Evolutionary conservation across 495 filamentous ascomycete genomes (phyloP), one percentile per base, ranked within the genome.

Genomic region (Lophiotrema nucula): DNA sequence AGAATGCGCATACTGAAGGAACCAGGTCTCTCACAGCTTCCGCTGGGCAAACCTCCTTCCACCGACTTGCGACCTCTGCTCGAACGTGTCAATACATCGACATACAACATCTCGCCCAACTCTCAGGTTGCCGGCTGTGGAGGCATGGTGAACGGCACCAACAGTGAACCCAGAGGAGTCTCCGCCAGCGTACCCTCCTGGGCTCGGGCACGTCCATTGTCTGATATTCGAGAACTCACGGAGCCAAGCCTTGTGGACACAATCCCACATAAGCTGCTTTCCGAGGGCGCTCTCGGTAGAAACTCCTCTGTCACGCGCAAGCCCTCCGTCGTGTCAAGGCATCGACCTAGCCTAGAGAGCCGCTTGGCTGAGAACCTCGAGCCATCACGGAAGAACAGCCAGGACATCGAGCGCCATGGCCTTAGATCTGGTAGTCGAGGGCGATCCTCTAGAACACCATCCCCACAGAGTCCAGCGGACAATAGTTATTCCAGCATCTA

Each of bases 191-290:
- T 52, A 21, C 19, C 60, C 16, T 60, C 63, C 18, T 66, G 66
- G 58, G 72, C 76, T 1, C 72, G 67, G 41, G 37, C 64, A 28
- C 67, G 73, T 21, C 73, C 72, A 11, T 56, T 75, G 31, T 75
- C 73, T 13, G 73, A 75, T 47, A 75, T 75, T 47, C 73, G 72
- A 22, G 73, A 75, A 44, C 60, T 74, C 53, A 75, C 72, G 26
- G 73, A 75, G 47, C 73, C 73, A 22, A 74, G 73, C 47, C 44
- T 75, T 27, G 63, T 64, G n/a, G 72, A 75, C n/a, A 43, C 58
- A n/a, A 53, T 55, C 13, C 62, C 62, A 15, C 62, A 39, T 19
- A 60, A 46, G 56, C 52, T 55, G 0, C 48, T 48, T 12, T 49
- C 56, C 10, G 62, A 57, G 39, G 19, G 22, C 18, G 43, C 15